Conservation (phyloP, 1,284 basidiomycete genomes). For the Cyathus olla region DNA sequence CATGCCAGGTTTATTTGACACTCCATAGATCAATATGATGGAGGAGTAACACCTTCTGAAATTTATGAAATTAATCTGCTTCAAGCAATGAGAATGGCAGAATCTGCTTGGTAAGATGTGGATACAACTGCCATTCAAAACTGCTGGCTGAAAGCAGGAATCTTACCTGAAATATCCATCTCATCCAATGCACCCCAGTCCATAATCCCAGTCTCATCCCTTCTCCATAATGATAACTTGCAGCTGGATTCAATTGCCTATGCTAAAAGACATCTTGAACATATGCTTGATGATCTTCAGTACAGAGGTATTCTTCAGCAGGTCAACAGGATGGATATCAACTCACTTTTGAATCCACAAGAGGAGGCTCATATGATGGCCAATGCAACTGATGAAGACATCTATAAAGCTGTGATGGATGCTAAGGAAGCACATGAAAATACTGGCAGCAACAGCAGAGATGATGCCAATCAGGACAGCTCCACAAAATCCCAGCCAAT, state of each 20-base stretch:
- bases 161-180: slow-evolving; percentile 2
- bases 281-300: slow-evolving; percentile 15
- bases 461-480: slow-evolving; percentile 8
- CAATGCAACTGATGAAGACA: slow-evolving; percentile 20
- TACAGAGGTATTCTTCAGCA: slow-evolving; percentile 14
- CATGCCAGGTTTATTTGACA: slow-evolving; percentile 24
- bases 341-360: slow-evolving; percentile 12
- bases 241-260: background rate
- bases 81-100: slow-evolving; percentile 1
- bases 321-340: background rate
- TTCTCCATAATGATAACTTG: background rate
- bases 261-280: slow-evolving; percentile 18
- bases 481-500: slow-evolving; percentile 2
- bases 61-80: slow-evolving; percentile 46
- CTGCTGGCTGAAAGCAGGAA: slow-evolving; percentile 4
- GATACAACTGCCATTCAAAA: slow-evolving; percentile 2
- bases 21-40: slow-evolving; percentile 41
- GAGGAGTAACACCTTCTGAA: slow-evolving; percentile 24
- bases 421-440: slow-evolving; percentile 11
- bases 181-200: background rate
- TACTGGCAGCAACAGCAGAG: slow-evolving; percentile 9
- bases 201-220: slow-evolving; percentile 1
- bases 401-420: slow-evolving; percentile 26
- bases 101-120: background rate
- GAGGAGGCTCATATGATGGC: slow-evolving; percentile 15